Evolutionary conservation across 495 filamentous ascomycete species (phyloP).

Genomic region (Astrocystis sublimbata): DNA sequence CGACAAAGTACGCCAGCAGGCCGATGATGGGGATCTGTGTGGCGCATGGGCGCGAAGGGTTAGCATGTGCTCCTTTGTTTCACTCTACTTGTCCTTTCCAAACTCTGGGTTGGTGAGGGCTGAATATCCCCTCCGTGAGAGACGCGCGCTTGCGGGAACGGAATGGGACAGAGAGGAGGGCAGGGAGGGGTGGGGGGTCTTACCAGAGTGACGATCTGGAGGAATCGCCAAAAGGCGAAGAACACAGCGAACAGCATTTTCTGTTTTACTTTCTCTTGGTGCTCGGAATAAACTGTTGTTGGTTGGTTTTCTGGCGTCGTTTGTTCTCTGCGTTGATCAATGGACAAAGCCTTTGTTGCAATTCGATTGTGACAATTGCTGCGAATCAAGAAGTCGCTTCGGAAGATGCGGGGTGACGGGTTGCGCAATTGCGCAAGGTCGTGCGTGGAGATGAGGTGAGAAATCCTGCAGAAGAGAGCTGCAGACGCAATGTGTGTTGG

Average conservation of each 20-base stretch:
- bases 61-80: conserved; percentile 6
- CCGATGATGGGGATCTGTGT: conserved; percentile 78
- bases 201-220: conserved; percentile 77
- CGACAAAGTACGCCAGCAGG: conserved; percentile 85
- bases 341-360: neutral
- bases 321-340: neutral
- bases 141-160: neutral
- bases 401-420: conserved; percentile 5
- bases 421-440: too few species aligned
- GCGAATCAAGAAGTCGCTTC: neutral
- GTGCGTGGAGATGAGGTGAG: conserved; percentile 1
- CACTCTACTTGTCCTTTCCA: neutral
- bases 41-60: conserved; percentile 4
- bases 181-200: conserved; percentile 20
- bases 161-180: neutral
- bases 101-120: neutral
- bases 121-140: too few species aligned
- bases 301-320: neutral
- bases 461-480: neutral
- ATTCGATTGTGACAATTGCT: neutral
- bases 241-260: conserved; percentile 76
- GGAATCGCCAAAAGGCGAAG: conserved; percentile 81
- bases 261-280: conserved; percentile 4
- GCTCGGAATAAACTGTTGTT: too few species aligned
- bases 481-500: neutral